phyloP scores from a whole-genome alignment of 2,329 filamentous ascomycete species.

The Nothopassalora personata region DNA sequence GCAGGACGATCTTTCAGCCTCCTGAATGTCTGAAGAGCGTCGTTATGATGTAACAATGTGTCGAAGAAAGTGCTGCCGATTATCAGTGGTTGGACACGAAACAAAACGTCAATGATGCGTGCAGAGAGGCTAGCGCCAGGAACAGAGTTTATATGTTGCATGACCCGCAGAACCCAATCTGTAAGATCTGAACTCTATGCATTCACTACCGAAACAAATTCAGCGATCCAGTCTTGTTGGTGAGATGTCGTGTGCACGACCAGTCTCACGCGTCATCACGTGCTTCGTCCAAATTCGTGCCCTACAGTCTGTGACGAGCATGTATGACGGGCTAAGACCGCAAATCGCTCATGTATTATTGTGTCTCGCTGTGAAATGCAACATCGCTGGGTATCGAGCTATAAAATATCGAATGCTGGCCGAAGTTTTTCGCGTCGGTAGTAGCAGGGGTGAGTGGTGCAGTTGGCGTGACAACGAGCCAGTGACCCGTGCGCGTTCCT shows the following conservation, averaged over 20 bases:
- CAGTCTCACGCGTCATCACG: not conserved
- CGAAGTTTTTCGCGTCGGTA: not conserved
- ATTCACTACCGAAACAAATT: constrained; percentile 5
- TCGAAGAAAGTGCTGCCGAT: not conserved
- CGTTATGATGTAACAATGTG: not conserved
- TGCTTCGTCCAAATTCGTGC: not conserved
- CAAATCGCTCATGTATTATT: not conserved
- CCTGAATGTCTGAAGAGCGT: not conserved
- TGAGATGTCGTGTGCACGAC: not conserved
- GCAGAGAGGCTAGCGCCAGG: constrained; percentile 19
- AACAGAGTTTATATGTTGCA: constrained; percentile 14
- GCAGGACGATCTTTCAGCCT: not conserved
- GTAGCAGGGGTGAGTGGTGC: not conserved
- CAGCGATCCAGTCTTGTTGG: not conserved
- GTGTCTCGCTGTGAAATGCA: not conserved
- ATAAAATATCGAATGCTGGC: not conserved
- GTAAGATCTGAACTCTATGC: constrained; percentile 14
- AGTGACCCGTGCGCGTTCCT: not conserved
- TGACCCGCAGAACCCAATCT: constrained; percentile 3
- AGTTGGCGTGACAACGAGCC: not conserved
- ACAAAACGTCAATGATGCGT: constrained; percentile 17
- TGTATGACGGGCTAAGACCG: not conserved
- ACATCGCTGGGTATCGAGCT: constrained; percentile 13
- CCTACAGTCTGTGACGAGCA: not conserved
- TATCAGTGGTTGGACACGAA: constrained; percentile 1